A percentile compares a stretch with the other conserved stretches of the same genome.
Conservation (phyloP, 2,329 filamentous ascomycete species). For the Aspergillus quadricinctus region DNA sequence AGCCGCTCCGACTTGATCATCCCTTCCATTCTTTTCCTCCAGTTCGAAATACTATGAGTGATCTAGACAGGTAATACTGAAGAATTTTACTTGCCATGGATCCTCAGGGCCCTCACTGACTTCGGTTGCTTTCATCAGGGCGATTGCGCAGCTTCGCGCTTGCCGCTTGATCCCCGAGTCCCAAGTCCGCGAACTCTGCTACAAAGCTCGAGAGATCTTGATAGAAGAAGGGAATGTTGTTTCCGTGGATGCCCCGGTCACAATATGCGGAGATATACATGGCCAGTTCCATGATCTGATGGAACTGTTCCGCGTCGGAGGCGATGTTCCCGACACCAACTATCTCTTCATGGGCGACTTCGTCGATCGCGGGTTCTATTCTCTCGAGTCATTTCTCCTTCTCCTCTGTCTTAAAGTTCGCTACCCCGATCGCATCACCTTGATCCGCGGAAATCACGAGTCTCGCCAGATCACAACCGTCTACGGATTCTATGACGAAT, state of each 20-base stretch:
- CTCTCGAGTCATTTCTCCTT: conserved; percentile 91
- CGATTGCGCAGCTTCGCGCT: conserved; percentile 89
- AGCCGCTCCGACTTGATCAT: conserved; percentile 3
- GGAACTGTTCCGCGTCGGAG: conserved; percentile 92
- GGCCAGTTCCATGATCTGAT: conserved; percentile 96
- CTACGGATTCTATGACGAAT: conserved; percentile 98
- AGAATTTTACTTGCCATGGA: neutral
- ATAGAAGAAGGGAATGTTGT: conserved; percentile 98
- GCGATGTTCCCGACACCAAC: conserved; percentile 90
- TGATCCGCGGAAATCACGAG: conserved; percentile 93
- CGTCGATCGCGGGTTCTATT: conserved; percentile 97
- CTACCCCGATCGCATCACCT: conserved; percentile 93
- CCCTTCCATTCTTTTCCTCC: conserved; percentile 2
- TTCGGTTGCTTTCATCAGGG: conserved; percentile 50
- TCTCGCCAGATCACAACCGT: conserved; percentile 96
- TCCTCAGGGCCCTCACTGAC: conserved; percentile 17
- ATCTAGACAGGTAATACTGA: conserved; percentile 73
- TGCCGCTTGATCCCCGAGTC: conserved; percentile 94
- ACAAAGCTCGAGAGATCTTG: conserved; percentile 91
- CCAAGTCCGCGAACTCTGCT: conserved; percentile 93
- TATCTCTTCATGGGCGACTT: conserved; percentile 99
- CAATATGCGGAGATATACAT: conserved; percentile 96
- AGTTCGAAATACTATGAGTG: conserved; percentile 63
- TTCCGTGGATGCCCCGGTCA: conserved; percentile 89
- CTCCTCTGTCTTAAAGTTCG: conserved; percentile 94